A percentile compares a stretch with the other conserved stretches of the same genome.
Evolutionary conservation across 257 asterid species (phyloP).

Genomic region (Jacaranda mimosifolia): DNA sequence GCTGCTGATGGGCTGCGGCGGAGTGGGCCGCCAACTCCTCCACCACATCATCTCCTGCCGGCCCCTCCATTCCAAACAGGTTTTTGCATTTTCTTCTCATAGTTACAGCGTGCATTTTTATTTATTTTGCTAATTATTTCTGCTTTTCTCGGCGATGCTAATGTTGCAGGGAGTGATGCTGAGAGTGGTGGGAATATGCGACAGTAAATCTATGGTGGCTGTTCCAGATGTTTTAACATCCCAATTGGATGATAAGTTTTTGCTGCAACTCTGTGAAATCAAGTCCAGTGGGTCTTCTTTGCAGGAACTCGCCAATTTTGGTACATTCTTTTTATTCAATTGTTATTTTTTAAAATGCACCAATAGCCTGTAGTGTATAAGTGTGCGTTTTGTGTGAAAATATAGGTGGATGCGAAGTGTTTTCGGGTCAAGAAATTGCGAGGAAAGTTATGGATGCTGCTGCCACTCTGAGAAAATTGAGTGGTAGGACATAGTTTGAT

Average conservation of each 20-base stretch:
- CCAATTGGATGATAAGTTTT: slow-evolving; percentile 71
- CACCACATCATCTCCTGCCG: slow-evolving; percentile 85
- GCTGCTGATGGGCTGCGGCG: slow-evolving; percentile 90
- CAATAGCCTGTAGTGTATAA: background rate
- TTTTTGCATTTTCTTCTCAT: slow-evolving; percentile 26
- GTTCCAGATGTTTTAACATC: slow-evolving; percentile 57
- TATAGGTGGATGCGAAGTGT: slow-evolving; percentile 65
- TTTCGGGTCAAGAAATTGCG: slow-evolving; percentile 58
- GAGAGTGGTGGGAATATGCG: slow-evolving; percentile 88
- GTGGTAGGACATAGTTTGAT: slow-evolving; percentile 57
- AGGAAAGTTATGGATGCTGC: slow-evolving; percentile 63
- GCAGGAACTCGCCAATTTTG: slow-evolving; percentile 52
- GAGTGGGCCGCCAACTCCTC: slow-evolving; percentile 93
- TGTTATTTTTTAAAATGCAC: slow-evolving; percentile 29
- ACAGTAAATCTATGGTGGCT: slow-evolving; percentile 72
- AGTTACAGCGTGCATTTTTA: background rate
- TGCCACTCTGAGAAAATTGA: slow-evolving; percentile 54
- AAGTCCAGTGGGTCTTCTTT: slow-evolving; percentile 76
- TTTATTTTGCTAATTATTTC: background rate
- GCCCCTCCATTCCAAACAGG: slow-evolving; percentile 74
- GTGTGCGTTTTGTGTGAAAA: slow-evolving; percentile 18
- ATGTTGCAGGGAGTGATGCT: slow-evolving; percentile 70
- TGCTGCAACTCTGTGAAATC: slow-evolving; percentile 62
- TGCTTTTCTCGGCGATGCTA: background rate
- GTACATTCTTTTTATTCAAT: slow-evolving; percentile 43